phyloP scores from a whole-genome alignment of 768 basidiomycete genomes.

The Epithele typhae region DNA sequence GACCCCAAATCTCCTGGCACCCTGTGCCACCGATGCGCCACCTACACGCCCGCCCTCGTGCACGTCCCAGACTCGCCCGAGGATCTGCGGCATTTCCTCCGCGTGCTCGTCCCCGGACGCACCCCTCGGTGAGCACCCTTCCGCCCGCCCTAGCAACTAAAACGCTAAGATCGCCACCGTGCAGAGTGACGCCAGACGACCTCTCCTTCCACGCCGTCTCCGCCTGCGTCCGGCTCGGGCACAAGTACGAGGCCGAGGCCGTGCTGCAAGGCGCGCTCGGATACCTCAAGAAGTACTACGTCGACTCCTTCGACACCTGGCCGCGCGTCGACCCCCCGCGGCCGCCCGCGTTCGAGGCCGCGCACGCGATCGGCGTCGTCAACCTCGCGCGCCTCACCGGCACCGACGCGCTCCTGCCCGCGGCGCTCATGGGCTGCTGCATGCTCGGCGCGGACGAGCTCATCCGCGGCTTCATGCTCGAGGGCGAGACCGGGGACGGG shows the following conservation, averaged over 20 bases:
- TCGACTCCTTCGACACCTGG: background rate
- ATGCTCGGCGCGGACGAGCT: background rate
- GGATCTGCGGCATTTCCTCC: background rate
- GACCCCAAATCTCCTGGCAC: background rate
- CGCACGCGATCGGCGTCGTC: slow-evolving; percentile 5
- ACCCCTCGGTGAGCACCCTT: too few relatives aligned
- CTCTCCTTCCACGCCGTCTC: slow-evolving; percentile 1
- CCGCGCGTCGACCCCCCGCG: background rate
- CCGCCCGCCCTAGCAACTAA: too few relatives aligned
- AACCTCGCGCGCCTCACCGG: slow-evolving; percentile 12
- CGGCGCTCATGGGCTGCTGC: slow-evolving; percentile 42
- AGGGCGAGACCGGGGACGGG: background rate
- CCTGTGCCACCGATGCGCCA: too few relatives aligned
- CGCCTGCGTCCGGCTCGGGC: slow-evolving; percentile 6
- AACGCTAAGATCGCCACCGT: too few relatives aligned
- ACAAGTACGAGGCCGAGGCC: slow-evolving; percentile 9
- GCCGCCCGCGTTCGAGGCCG: too few relatives aligned
- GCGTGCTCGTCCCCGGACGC: background rate
- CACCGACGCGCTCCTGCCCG: slow-evolving; percentile 63
- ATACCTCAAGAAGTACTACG: slow-evolving; percentile 2
- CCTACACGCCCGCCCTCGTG: background rate
- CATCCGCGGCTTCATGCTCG: slow-evolving; percentile 5
- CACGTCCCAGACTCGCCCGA: slow-evolving; percentile 2
- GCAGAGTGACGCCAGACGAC: too few relatives aligned
- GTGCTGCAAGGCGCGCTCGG: slow-evolving; percentile 5